These are phyloP conservation scores for Bolboschoenus planiculmis DNA, from an alignment of 176 grass and related monocot species.

Conservation along the genomic window DNA sequence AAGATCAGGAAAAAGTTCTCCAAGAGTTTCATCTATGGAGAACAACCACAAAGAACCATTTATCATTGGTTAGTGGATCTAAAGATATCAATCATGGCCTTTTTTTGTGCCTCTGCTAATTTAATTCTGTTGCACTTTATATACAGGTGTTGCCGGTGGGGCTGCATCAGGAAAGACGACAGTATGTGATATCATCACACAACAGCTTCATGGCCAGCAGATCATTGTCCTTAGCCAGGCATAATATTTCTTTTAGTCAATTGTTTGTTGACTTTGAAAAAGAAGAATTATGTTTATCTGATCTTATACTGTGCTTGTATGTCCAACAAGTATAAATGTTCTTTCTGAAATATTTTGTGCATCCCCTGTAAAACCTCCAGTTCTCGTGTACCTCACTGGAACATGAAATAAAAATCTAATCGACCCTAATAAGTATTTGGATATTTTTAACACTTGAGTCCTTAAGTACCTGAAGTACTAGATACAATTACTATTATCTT, in stretches of 20 bases:
- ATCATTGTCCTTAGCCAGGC: slow-evolving; percentile 78
- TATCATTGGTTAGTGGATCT: slow-evolving; percentile 13
- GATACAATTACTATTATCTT: background rate
- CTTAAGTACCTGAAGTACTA: background rate
- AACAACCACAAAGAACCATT: slow-evolving; percentile 15
- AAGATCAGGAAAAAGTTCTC: slow-evolving; percentile 19
- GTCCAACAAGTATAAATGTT: background rate
- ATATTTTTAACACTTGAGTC: background rate
- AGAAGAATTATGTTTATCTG: background rate
- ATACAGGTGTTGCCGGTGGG: slow-evolving; percentile 51
- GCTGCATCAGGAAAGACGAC: slow-evolving; percentile 70
- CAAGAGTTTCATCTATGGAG: slow-evolving; percentile 6
- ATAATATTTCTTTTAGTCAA: background rate
- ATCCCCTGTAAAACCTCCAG: background rate
- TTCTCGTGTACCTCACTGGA: background rate
- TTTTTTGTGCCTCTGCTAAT: background rate
- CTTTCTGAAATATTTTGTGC: background rate
- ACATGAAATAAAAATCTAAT: background rate
- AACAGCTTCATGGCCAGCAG: slow-evolving; percentile 60
- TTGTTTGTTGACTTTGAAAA: background rate
- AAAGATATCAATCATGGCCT: background rate
- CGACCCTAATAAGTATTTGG: background rate
- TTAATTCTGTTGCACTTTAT: background rate
- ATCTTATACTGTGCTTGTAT: background rate
- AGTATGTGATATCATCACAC: slow-evolving; percentile 74